These are phyloP conservation scores for Cymbopogon flexuosus DNA, from an alignment of 202 grass and related monocot species.

Conservation along the genomic window DNA sequence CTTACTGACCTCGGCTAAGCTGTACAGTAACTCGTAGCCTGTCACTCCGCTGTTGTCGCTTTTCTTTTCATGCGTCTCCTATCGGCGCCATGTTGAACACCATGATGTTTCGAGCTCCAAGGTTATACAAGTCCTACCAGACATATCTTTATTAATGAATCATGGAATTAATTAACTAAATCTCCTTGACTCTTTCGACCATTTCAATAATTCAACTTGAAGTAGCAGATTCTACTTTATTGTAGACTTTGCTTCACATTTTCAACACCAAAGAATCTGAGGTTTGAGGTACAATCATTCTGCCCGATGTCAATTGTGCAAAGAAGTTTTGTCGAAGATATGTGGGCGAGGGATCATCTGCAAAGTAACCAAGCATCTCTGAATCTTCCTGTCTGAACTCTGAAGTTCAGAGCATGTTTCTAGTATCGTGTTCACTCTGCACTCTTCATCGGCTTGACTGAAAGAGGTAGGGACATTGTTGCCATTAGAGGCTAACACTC, in stretches of 20 bases:
- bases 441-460: background rate
- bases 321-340: slow-evolving; percentile 35
- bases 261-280: slow-evolving; percentile 33
- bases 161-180: background rate
- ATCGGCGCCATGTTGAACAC: no score
- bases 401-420: background rate
- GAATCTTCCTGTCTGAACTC: background rate
- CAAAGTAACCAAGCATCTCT: background rate
- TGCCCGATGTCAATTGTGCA: slow-evolving; percentile 76
- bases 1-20: no score
- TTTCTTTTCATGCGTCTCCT: no score
- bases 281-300: slow-evolving; percentile 74
- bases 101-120: slow-evolving; percentile 36
- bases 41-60: no score
- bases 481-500: slow-evolving; percentile 8
- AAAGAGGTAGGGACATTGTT: background rate
- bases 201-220: background rate
- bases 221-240: background rate
- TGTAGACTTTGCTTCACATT: slow-evolving; percentile 44
- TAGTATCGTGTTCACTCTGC: background rate
- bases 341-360: slow-evolving; percentile 38
- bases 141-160: background rate
- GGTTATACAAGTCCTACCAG: slow-evolving; percentile 49
- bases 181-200: background rate
- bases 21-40: no score